These are phyloP conservation scores for Umbelopsis ramanniana DNA, from an alignment of 192 early-diverging fungal species.

Conservation along the genomic window DNA sequence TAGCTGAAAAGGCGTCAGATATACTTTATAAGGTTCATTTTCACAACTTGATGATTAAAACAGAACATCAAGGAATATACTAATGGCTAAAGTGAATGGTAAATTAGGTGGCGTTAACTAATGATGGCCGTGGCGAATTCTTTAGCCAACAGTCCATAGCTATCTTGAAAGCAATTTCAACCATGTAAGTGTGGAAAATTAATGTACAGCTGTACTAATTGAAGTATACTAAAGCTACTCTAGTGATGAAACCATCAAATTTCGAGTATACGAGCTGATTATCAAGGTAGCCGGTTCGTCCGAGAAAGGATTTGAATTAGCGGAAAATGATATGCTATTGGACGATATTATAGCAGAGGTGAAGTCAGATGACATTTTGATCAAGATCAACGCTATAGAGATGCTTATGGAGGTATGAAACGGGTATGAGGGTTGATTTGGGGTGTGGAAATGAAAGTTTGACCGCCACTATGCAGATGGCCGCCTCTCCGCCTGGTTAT, in stretches of 20 bases:
- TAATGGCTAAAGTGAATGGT: too few species aligned
- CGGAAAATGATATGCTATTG: conserved; percentile 42
- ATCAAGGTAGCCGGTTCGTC: conserved; percentile 43
- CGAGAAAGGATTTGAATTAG: conserved; percentile 34
- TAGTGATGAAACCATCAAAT: conserved; percentile 45
- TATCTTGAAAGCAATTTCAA: conserved; percentile 23
- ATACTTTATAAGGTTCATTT: conserved; percentile 40
- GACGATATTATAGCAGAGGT: conserved; percentile 38
- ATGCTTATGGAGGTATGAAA: conserved; percentile 45
- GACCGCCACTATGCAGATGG: conserved; percentile 3
- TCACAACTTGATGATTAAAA: neutral
- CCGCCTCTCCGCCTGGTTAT: conserved; percentile 37
- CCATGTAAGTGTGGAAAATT: conserved; percentile 25
- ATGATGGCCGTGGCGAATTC: conserved; percentile 3
- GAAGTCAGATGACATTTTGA: conserved; percentile 45
- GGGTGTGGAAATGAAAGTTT: neutral
- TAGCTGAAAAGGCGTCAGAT: conserved; percentile 33
- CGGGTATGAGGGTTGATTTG: too few species aligned
- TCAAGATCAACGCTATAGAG: conserved; percentile 52
- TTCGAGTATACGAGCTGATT: conserved; percentile 55
- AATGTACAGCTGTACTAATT: conserved; percentile 22
- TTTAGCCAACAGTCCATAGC: conserved; percentile 14
- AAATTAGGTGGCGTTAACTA: neutral
- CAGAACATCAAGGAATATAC: neutral
- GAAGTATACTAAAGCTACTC: conserved; percentile 11